Conservation (phyloP, 805 yeast genomes). For the Yarrowia phangngaensis region DNA sequence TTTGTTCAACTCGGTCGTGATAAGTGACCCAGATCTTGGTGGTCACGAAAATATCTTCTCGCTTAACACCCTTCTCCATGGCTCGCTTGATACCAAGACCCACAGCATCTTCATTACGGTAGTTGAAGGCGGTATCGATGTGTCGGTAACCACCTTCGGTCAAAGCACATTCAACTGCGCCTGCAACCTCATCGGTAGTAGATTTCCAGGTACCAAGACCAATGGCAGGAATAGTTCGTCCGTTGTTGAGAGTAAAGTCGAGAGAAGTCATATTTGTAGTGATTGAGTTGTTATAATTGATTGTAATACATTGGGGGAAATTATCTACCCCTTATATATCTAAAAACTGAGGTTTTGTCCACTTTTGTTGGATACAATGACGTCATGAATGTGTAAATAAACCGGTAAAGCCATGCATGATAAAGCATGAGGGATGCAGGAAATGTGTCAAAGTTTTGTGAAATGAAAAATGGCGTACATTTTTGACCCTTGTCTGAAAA, state of each 20-base stretch:
- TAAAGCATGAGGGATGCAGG: no score
- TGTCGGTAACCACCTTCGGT: constrained; percentile 59
- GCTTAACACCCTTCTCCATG: constrained; percentile 43
- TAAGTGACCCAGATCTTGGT: constrained; percentile 56
- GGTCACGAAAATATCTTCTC: constrained; percentile 58
- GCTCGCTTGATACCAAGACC: constrained; percentile 51
- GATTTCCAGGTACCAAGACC: constrained; percentile 68
- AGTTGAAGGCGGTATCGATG: constrained; percentile 70
- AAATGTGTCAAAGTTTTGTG: no score
- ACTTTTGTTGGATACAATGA: no score
- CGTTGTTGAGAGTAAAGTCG: constrained; percentile 50
- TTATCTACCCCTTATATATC: constrained; percentile 5
- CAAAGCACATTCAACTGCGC: constrained; percentile 49
- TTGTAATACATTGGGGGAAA: neutral
- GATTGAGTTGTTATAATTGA: neutral
- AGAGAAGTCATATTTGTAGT: constrained; percentile 9
- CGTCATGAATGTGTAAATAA: no score
- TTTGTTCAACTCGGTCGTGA: constrained; percentile 44
- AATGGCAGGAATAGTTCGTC: constrained; percentile 59
- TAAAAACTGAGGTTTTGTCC: no score
- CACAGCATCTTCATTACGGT: constrained; percentile 63
- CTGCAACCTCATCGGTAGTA: constrained; percentile 46
- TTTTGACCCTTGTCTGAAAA: neutral
- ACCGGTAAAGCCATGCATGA: no score
- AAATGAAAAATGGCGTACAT: no score